Evolutionary conservation across 192 early-diverging fungal genomes (phyloP), one percentile per base, ranked within the genome.

Genomic region (Rhizophagus prolifer): DNA sequence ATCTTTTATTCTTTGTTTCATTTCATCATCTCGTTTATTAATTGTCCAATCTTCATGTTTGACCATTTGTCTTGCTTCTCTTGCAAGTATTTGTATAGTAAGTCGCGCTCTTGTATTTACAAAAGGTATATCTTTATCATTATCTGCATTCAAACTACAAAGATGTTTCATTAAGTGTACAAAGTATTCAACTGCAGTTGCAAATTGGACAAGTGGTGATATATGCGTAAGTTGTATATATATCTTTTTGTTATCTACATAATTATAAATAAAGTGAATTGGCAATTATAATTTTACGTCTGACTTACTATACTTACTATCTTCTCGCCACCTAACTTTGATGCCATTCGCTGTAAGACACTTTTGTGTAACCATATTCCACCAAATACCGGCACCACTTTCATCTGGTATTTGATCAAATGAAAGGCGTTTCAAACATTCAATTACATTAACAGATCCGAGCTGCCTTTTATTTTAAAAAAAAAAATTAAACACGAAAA

Each of bases 401-500:
- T 67, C 65, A 41, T 67, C 65, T 38, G 65, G 65, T n/a, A 67
- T 67, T 67, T 67, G 65, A n/a, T 67, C 31, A 44, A 34, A 38
- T 67, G 30, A n/a, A 67, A 67, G 36, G 13, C 9, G 19, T 10
- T 67, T 67, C 44, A 67, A 36, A 36, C 34, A 67, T n/a, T 13
- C 28, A n/a, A 67, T 67, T 23, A 38, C 21, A 4, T 16, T 4
- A 38, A 31, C 36, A n/a, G 65, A 41, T n/a, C 34, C 65, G 21
- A 67, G 34, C 7, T 34, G 65, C 34, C 65, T 67, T n/a, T 44
- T 44, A 0, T 0, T 44, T 44, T 34, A 34, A 34, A 31, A 34
- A 34, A 31, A 41, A 28, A 38, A 67, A 41, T 67, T 10, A 67
- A 21, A 12, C 4, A 41, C 16, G 6, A 23, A 34, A n/a, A 8